Percentiles rank a stretch among this genome's conserved stretches.
Conservation (phyloP, 257 asterid genomes). For the Mentha longifolia region DNA sequence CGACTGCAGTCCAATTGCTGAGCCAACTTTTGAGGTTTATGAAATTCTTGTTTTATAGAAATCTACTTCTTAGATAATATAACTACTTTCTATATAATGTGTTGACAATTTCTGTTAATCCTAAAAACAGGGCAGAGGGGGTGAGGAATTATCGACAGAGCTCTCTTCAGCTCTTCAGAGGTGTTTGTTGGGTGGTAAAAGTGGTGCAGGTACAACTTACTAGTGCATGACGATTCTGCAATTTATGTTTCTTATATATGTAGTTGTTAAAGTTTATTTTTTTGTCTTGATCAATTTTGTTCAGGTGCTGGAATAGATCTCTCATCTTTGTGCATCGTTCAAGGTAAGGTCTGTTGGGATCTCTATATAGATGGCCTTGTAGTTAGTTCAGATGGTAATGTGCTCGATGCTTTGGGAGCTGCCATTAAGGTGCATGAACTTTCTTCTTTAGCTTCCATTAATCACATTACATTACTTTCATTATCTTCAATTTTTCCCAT, state of each 20-base stretch:
- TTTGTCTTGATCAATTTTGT: constrained; percentile 13
- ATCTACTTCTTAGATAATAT: not conserved
- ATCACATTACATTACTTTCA: not conserved
- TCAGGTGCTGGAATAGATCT: constrained; percentile 92
- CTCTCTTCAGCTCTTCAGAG: constrained; percentile 77
- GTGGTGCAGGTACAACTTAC: constrained; percentile 76
- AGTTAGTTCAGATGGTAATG: constrained; percentile 90
- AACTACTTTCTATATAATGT: not conserved
- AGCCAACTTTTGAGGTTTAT: constrained; percentile 86
- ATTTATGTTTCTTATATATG: not conserved
- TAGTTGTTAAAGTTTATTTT: constrained; percentile 14
- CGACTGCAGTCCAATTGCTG: constrained; percentile 95
- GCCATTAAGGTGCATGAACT: constrained; percentile 69
- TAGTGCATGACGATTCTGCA: not conserved
- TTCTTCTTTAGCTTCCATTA: not conserved
- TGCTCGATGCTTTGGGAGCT: constrained; percentile 87
- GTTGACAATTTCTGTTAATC: not conserved
- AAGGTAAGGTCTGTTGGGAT: constrained; percentile 96
- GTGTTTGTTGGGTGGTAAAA: constrained; percentile 89
- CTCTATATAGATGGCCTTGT: constrained; percentile 88
- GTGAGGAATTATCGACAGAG: constrained; percentile 82
- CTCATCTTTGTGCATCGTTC: constrained; percentile 71
- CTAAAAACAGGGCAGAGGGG: constrained; percentile 81
- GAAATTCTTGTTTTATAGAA: constrained; percentile 31
- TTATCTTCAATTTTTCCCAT: not conserved